phyloP scores from a whole-genome alignment of 139 green algal species.

The Trebouxia sp. region DNA sequence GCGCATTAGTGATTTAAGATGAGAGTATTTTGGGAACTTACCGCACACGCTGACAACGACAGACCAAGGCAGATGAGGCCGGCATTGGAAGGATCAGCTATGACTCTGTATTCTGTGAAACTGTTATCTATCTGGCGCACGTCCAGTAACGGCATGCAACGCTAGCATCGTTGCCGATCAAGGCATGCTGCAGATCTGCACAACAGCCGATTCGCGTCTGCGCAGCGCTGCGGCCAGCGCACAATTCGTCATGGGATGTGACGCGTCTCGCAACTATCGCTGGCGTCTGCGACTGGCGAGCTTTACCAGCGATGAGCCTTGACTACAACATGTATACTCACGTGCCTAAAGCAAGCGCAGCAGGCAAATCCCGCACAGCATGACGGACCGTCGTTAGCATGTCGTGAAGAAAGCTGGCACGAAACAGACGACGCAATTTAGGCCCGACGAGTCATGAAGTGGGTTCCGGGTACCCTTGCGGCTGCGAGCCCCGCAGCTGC shows the following conservation, averaged over 20 bases:
- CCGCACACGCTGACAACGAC: not conserved
- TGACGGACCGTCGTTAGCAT: too few relatives aligned
- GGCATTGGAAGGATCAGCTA: not conserved
- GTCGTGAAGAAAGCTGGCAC: not conserved
- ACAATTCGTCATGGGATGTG: not conserved
- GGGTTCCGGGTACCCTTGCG: not conserved
- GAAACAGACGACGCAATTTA: not conserved
- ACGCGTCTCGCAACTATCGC: not conserved
- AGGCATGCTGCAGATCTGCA: not conserved
- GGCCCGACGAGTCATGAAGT: slow-evolving; percentile 11
- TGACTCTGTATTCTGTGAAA: not conserved
- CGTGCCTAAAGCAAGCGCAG: too few relatives aligned
- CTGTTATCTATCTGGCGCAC: not conserved
- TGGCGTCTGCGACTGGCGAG: too few relatives aligned
- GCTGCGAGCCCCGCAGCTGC: not conserved
- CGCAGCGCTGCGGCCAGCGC: not conserved
- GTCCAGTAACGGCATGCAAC: not conserved
- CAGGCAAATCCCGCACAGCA: too few relatives aligned
- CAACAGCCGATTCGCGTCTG: not conserved
- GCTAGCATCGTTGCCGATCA: not conserved
- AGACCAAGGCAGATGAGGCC: not conserved
- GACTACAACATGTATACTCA: too few relatives aligned
- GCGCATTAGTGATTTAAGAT: too few relatives aligned
- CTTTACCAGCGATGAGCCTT: too few relatives aligned
- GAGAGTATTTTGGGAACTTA: not conserved